These are phyloP conservation scores for Leucocoprinus sp. DNA, from an alignment of 768 basidiomycete species.

Conservation along the genomic window DNA sequence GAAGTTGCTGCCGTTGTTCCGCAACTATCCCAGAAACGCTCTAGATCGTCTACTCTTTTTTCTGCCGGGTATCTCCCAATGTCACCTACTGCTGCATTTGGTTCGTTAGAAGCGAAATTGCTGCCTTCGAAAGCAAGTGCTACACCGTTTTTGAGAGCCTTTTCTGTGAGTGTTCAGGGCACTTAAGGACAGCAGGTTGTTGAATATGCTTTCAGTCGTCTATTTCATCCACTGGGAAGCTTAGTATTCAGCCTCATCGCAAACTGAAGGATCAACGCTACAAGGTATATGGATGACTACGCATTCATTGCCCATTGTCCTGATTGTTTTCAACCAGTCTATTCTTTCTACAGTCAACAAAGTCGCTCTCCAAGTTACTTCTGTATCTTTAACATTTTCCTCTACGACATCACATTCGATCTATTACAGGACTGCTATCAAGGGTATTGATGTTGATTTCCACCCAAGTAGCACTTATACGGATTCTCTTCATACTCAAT, in stretches of 20 bases:
- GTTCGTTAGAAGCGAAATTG: constrained; percentile 2
- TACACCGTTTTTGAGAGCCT: constrained; percentile 33
- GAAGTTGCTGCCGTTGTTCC: neutral
- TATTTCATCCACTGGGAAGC: constrained; percentile 35
- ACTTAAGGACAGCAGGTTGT: constrained; percentile 1
- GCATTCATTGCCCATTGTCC: neutral
- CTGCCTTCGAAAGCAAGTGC: constrained; percentile 22
- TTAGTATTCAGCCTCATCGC: constrained; percentile 25
- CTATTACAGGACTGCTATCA: constrained; percentile 36
- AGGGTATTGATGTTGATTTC: constrained; percentile 30
- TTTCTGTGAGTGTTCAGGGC: constrained; percentile 30
- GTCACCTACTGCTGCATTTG: constrained; percentile 11
- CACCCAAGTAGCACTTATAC: constrained; percentile 39
- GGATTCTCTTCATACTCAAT: constrained; percentile 38
- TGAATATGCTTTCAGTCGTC: constrained; percentile 29
- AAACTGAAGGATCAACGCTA: constrained; percentile 33
- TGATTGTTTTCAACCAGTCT: constrained; percentile 25
- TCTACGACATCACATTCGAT: constrained; percentile 23
- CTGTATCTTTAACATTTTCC: constrained; percentile 35
- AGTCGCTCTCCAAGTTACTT: constrained; percentile 35
- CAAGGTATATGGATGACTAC: constrained; percentile 23
- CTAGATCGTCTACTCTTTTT: constrained; percentile 8
- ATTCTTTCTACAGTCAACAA: constrained; percentile 37
- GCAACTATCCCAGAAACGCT: neutral
- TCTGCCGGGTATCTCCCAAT: constrained; percentile 12